Base-by-base conservation (phyloP, 2,329 filamentous ascomycete species). In the Ascochyta clinopodiicola region DNA sequence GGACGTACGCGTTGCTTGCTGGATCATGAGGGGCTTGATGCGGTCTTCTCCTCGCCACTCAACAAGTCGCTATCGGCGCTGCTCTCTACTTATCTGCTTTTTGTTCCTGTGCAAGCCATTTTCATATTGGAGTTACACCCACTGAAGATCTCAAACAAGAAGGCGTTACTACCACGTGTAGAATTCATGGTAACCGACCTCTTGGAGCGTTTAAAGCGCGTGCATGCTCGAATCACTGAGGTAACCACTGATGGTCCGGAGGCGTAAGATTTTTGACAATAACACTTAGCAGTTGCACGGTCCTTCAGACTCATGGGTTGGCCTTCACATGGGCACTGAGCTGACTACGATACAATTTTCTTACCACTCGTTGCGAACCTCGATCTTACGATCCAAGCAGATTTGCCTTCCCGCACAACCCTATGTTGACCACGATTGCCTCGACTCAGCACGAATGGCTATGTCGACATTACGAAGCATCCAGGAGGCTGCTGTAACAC, bases 271-370 rank as follows among this genome's bases (percentile, higher is more conserved):
- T 3, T 6, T 36, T 19, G 37, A 9, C 25, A 13, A 47, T 56
- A 15, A 55, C 22, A 15, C 3, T 15, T 12, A 15, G 4, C 22
- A 64, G 62, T 19, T 63, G 21, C 53, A 61, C 27, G 58, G 56
- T 8, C 51, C 56, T 1, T 60, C 60, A 1, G 44, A 59, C n/a
- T 57, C 56, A 9, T 65, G 62, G 60, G 29, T 45, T 36, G 62
- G 62, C 3, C 55, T 65, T 6, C 51, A 61, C 27, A 48, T 53
- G 10, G 54, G 45, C 6, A 63, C 48, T 44, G 62, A 65, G 35
- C 24, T 65, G 17, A 61, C 35, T n/a, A 58, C 62, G 2, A 56
- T 64, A 19, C 56, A 68, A 19, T 68, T 68, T 45, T 59, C 63
- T 3, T 66, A 66, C 40, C 62, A 68, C 35, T 63, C 60, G 2